phyloP scores from a whole-genome alignment of 1,284 basidiomycete species.

The Thecaphora thlaspeos region DNA sequence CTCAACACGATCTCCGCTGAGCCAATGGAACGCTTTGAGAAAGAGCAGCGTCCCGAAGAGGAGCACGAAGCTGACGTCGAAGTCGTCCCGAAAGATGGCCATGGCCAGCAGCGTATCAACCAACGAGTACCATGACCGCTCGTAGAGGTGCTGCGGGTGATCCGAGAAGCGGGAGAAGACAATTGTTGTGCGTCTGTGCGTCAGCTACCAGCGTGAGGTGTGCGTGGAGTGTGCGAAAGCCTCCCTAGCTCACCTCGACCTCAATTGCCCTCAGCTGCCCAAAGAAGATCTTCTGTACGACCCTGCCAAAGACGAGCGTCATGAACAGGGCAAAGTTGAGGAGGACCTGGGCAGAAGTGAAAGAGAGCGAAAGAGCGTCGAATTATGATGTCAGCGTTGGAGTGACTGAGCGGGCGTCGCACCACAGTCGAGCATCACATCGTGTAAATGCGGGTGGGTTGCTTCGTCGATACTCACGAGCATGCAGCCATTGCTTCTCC shows the following conservation, averaged over 20 bases:
- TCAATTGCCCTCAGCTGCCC: slow-evolving; percentile 83
- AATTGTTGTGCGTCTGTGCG: no score
- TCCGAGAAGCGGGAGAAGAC: slow-evolving; percentile 1
- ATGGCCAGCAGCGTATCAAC: slow-evolving; percentile 93
- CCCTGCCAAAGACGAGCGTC: slow-evolving; percentile 72
- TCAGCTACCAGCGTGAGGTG: no score
- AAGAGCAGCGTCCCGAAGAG: slow-evolving; percentile 91
- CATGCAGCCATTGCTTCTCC: slow-evolving; percentile 72
- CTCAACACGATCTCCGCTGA: slow-evolving; percentile 90
- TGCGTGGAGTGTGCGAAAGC: slow-evolving; percentile 1
- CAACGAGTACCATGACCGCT: slow-evolving; percentile 93
- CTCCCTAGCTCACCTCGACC: slow-evolving; percentile 71
- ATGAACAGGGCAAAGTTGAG: slow-evolving; percentile 85
- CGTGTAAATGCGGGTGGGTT: no score
- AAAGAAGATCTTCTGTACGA: slow-evolving; percentile 86
- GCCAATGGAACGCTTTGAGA: slow-evolving; percentile 97
- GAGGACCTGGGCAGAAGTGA: slow-evolving; percentile 69
- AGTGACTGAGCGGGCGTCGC: no score
- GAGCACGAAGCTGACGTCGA: slow-evolving; percentile 80
- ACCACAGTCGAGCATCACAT: no score
- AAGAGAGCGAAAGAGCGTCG: no score
- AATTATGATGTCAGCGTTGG: neutral
- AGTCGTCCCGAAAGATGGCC: slow-evolving; percentile 79
- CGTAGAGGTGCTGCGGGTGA: slow-evolving; percentile 72
- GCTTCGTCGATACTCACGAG: slow-evolving; percentile 16